Percentiles rank a stretch among this genome's conserved stretches.
Evolutionary conservation across 805 yeast genomes (phyloP).

Genomic region (Candida manassasensis): DNA sequence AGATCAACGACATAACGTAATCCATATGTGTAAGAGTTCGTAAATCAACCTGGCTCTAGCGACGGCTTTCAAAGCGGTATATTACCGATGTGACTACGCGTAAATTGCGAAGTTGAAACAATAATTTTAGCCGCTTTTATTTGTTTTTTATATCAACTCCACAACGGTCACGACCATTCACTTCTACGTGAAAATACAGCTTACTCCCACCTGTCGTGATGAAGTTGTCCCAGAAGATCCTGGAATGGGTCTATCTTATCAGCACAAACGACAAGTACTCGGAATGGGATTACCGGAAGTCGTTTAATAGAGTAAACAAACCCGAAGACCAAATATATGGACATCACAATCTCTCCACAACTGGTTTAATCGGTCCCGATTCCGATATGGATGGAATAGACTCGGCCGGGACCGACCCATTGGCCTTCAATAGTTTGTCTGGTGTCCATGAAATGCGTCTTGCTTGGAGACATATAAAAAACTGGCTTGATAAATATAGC

Average conservation of each 20-base stretch:
- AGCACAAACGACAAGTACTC: slow-evolving; percentile 69
- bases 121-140: neutral
- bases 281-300: slow-evolving; percentile 51
- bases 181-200: neutral
- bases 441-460: slow-evolving; percentile 72
- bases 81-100: no score
- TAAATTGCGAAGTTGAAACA: no score
- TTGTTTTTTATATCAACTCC: slow-evolving; percentile 3
- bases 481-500: slow-evolving; percentile 73
- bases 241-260: slow-evolving; percentile 57
- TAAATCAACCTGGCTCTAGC: no score
- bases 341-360: slow-evolving; percentile 23
- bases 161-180: neutral
- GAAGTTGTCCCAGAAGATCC: slow-evolving; percentile 36
- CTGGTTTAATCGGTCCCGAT: slow-evolving; percentile 13
- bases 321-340: slow-evolving; percentile 32
- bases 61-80: no score
- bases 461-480: slow-evolving; percentile 86
- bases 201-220: slow-evolving; percentile 11
- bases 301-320: slow-evolving; percentile 39
- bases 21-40: no score
- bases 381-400: neutral
- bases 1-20: no score
- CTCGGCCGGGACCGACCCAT: slow-evolving; percentile 3
- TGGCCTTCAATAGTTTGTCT: slow-evolving; percentile 35